Evolutionary conservation across 108 stramenopile species (phyloP).

Genomic region (Nitzschia inconspicua): DNA sequence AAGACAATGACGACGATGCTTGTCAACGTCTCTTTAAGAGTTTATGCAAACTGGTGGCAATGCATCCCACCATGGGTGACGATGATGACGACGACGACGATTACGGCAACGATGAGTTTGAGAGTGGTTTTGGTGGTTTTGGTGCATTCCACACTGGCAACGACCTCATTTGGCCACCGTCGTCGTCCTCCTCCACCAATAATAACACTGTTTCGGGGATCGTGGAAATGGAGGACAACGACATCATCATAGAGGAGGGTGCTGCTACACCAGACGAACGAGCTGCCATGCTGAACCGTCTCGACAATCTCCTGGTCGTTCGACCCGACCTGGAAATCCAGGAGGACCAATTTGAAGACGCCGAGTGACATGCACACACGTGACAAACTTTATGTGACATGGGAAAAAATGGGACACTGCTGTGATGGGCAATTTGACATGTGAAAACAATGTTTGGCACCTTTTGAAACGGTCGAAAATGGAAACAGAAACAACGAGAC

Average conservation of each 20-base stretch:
- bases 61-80: constrained; percentile 50
- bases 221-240: background rate
- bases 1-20: constrained; percentile 15
- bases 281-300: constrained; percentile 44
- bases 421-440: too few species aligned
- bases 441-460: too few species aligned
- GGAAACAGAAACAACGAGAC: too few species aligned
- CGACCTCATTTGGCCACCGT: constrained; percentile 39
- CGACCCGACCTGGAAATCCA: constrained; percentile 56
- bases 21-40: constrained; percentile 60
- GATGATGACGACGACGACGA: constrained; percentile 32
- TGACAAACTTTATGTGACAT: too few species aligned
- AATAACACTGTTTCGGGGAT: constrained; percentile 5
- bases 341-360: too few species aligned
- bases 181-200: constrained; percentile 16
- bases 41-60: constrained; percentile 56
- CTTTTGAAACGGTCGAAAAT: too few species aligned
- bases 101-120: background rate
- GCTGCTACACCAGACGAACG: constrained; percentile 42
- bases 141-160: too few species aligned
- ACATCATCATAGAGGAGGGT: background rate
- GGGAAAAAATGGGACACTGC: too few species aligned
- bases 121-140: constrained; percentile 1
- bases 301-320: constrained; percentile 59
- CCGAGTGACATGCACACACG: too few species aligned